Base-by-base conservation (phyloP, 768 basidiomycete genomes). In the Sutorius australiensis region DNA sequence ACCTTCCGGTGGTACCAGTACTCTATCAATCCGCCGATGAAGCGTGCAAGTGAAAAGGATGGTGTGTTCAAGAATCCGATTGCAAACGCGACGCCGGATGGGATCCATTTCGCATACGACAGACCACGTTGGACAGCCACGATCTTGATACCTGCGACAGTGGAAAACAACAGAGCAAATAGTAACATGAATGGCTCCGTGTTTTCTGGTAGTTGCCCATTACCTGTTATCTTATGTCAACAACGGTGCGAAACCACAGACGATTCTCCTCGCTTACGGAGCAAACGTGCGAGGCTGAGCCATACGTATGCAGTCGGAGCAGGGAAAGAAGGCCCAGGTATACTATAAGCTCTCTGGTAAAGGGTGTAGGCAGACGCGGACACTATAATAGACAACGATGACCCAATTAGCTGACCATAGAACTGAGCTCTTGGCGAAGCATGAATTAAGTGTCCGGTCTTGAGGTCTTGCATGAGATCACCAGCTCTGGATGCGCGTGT, bases 391-490 rank as follows among this genome's bases (percentile, higher is more conserved):
- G 90, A 92, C 6, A 95, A 78, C 1, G 85, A 80, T 9, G 90
- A 92, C 32, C 95, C 95, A 50, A 98, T 86, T 45, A 98, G 75
- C 68, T 98, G 92, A 9, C 92, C 92, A 61, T 86, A 95, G 67
- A 98, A 97, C 65, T 95, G 95, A 2, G 92, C 92, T 61, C 92
- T 78, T 43, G 95, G 95, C 21, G 93, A 95, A 9, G 94, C 94
- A 57, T 79, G 81, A 50, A 92, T 81, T n/a, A 98, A 75, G 68
- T 97, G 92, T 0, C 95, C 95, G 3, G 95, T 97, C 73, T 98
- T 98, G 54, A 98, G 75, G 70, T 98, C 95, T 73, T 98, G 95
- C 95, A 98, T 98, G 9, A 98, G 81, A 66, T 98, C 95, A 14
- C 94, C 95, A 7, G 95, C 93, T 68, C 91, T 94, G 58, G 6